Conservation (phyloP, 805 yeast genomes). For the Blastobotrys mokoenaii region DNA sequence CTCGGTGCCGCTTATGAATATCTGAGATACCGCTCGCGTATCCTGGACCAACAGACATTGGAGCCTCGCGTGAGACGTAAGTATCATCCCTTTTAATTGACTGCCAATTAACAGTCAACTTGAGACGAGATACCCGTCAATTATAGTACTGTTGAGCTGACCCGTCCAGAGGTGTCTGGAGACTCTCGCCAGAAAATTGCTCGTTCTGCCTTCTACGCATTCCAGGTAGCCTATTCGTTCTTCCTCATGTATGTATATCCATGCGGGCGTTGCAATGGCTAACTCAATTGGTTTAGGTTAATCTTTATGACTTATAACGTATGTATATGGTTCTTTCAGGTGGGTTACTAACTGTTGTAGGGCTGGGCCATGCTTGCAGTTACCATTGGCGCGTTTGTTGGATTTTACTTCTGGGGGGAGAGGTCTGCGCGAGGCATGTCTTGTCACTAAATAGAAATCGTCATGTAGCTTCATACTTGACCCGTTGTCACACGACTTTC, state of each 20-base stretch:
- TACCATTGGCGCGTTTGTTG: slow-evolving; percentile 61
- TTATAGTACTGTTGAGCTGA: no score
- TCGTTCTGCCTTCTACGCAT: slow-evolving; percentile 39
- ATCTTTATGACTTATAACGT: slow-evolving; percentile 77
- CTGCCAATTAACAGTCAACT: neutral
- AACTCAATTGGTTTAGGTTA: no score
- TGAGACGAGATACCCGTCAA: neutral
- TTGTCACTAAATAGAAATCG: slow-evolving; percentile 16
- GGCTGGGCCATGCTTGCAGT: slow-evolving; percentile 79
- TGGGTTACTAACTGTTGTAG: slow-evolving; percentile 11
- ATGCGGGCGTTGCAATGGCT: no score
- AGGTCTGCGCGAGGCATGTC: slow-evolving; percentile 19
- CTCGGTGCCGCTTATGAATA: slow-evolving; percentile 57
- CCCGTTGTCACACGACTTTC: neutral
- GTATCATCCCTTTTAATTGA: neutral
- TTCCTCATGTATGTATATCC: slow-evolving; percentile 27
- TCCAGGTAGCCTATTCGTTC: slow-evolving; percentile 63
- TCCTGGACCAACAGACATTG: neutral
- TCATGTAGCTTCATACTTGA: slow-evolving; percentile 1
- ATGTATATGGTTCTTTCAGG: slow-evolving; percentile 4
- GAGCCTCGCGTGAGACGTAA: neutral
- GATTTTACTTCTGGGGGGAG: slow-evolving; percentile 53
- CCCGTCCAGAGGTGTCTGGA: no score
- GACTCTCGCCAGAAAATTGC: slow-evolving; percentile 2
- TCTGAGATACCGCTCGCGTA: slow-evolving; percentile 28